Percentiles rank a stretch among this genome's conserved stretches.
Conservation (phyloP, 2,329 filamentous ascomycete species). For the Botrytis fragariae region DNA sequence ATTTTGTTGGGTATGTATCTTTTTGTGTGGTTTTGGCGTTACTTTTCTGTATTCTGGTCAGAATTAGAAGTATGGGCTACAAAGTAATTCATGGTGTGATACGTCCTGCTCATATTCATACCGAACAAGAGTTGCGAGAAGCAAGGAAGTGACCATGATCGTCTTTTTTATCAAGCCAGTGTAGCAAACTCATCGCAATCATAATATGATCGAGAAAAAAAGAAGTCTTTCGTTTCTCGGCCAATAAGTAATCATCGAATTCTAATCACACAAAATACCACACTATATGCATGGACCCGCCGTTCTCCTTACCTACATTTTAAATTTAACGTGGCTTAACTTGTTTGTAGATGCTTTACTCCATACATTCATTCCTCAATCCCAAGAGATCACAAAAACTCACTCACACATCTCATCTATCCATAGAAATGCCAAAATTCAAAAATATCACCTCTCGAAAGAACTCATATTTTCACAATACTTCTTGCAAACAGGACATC, state of each 20-base stretch:
- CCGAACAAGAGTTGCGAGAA: fast-evolving
- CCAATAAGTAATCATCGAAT: neutral
- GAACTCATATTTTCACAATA: no score
- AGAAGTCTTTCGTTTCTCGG: no score
- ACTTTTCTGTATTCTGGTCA: neutral
- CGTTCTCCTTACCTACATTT: neutral
- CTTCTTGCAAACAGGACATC: no score
- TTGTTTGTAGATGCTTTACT: neutral
- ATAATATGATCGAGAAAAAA: neutral
- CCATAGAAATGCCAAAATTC: no score
- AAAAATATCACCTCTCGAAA: no score
- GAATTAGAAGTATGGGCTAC: neutral
- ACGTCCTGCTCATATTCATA: neutral
- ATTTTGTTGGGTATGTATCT: neutral
- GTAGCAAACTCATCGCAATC: no score
- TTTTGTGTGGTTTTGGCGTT: neutral
- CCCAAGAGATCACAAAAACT: neutral
- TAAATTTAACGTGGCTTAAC: neutral
- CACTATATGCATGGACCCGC: no score
- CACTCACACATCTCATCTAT: no score
- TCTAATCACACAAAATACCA: neutral
- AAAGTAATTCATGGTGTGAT: neutral
- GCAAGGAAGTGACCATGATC: no score
- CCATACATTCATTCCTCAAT: neutral
- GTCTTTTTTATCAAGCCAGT: neutral